Evolutionary conservation across 1,284 basidiomycete genomes (phyloP), one percentile per base, ranked within the genome.

Genomic region (Melanopsichium pennsylvanicum): DNA sequence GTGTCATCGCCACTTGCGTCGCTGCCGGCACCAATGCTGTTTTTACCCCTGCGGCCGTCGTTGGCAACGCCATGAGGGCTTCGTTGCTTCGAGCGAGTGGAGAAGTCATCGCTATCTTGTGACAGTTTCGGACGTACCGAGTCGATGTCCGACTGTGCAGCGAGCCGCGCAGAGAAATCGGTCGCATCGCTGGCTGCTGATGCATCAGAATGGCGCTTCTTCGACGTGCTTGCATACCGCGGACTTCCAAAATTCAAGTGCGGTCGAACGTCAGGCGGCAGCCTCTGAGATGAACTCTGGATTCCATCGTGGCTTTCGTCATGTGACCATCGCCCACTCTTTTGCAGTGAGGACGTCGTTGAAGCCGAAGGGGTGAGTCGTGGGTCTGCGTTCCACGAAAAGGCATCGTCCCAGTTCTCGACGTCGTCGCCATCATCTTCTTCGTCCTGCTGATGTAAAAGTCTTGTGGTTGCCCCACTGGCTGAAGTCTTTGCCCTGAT

Each of bases 341-440:
- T 48, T 26, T 46, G 34, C 8, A 43, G 16, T 11, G 60, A 63
- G 10, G 54, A 63, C 1, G 31, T 33, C 1, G n/a, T 48, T 12
- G 60, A 57, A 12, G 48, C 40, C 2, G 54, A 57, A 10, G 54
- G 41, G 3, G 55, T 45, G 33, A 58, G 37, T 7, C 33, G 41
- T 10, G 44, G 37, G 10, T 68, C 58, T 5, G 38, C 64, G 13
- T 57, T 68, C 64, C 64, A 68, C 12, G 58, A 43, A 15, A 71
- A 70, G 13, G 51, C 60, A 21, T 62, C 62, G 39, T 70, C 70
- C 71, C 71, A 74, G 29, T 72, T 61, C 33, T 74, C 71, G 11
- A 59, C 44, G 19, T 64, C 71, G 2, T 63, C 68, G 12, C 58
- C 63, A 13, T 57, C 60, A 5, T 67, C 63, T 23, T 29, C 31